Conservation (phyloP, 306 rosid genomes). For the Trifolium pratense region DNA sequence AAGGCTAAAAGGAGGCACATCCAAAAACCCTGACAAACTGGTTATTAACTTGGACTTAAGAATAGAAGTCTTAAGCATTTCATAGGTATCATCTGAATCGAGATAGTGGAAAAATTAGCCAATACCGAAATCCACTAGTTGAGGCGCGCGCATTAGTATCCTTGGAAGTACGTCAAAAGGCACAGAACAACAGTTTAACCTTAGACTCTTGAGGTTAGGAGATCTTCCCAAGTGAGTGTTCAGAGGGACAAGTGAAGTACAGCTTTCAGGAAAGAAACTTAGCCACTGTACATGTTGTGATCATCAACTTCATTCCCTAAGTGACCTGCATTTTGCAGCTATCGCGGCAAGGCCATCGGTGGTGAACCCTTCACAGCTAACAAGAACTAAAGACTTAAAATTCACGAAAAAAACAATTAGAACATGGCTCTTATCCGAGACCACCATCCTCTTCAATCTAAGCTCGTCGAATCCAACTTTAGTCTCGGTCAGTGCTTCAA, state of each 20-base stretch:
- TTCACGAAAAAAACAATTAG: constrained; percentile 76
- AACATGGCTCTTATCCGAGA: constrained; percentile 85
- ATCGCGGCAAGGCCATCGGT: constrained; percentile 87
- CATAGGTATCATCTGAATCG: constrained; percentile 49
- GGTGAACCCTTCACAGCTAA: constrained; percentile 91
- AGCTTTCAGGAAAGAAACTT: constrained; percentile 81
- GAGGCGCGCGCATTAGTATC: constrained; percentile 70
- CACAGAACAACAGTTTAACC: constrained; percentile 67
- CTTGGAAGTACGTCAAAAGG: constrained; percentile 65
- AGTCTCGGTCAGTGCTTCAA: constrained; percentile 64
- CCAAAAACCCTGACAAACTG: constrained; percentile 88
- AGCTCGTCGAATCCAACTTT: constrained; percentile 75
- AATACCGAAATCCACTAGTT: constrained; percentile 73
- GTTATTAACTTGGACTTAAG: constrained; percentile 64
- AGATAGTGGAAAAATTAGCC: constrained; percentile 67
- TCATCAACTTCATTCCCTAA: constrained; percentile 90
- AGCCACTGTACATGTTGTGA: constrained; percentile 80
- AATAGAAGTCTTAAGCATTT: constrained; percentile 55
- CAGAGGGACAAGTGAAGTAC: constrained; percentile 79
- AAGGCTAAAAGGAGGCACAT: constrained; percentile 69
- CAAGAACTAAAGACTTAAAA: constrained; percentile 81
- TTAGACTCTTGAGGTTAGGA: constrained; percentile 78
- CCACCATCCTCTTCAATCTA: constrained; percentile 86
- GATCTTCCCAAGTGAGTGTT: too few species aligned
- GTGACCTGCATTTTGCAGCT: constrained; percentile 87